phyloP scores from a whole-genome alignment of 2,329 filamentous ascomycete genomes.

The Magnaporthiopsis incrustans region DNA sequence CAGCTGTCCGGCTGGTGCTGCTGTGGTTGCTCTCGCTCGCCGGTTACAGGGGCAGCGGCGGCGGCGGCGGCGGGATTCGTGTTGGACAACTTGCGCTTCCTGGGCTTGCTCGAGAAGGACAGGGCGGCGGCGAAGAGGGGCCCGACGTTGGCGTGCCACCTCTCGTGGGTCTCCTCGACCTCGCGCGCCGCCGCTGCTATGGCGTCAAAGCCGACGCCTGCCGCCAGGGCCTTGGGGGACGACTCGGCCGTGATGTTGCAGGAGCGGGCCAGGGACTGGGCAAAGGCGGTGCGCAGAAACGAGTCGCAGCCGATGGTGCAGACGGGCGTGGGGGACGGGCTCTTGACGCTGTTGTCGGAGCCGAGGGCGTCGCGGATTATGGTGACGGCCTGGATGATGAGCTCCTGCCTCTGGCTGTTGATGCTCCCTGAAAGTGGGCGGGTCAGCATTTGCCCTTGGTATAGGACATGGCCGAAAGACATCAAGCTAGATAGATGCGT shows the following conservation, averaged over 20 bases:
- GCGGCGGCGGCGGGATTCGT: conserved; percentile 4
- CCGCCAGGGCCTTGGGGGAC: conserved; percentile 17
- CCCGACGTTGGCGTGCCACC: conserved; percentile 11
- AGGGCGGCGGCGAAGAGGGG: conserved; percentile 9
- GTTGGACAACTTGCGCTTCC: conserved; percentile 11
- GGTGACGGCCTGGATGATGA: conserved; percentile 16
- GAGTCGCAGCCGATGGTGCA: conserved; percentile 19
- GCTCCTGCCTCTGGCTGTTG: conserved; percentile 19
- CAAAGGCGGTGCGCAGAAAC: conserved; percentile 21
- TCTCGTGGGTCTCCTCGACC: conserved; percentile 14
- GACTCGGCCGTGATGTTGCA: conserved; percentile 17
- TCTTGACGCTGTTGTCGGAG: conserved; percentile 7
- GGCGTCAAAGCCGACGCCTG: conserved; percentile 17
- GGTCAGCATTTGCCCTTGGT: not conserved
- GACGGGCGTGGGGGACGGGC: conserved; percentile 11
- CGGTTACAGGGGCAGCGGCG: not conserved
- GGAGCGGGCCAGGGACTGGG: conserved; percentile 20
- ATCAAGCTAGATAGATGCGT: too few species aligned
- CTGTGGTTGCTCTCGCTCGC: conserved; percentile 12
- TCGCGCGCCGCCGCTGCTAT: conserved; percentile 16
- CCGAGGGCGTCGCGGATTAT: conserved; percentile 16
- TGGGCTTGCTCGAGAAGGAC: conserved; percentile 7
- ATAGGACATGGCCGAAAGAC: not conserved
- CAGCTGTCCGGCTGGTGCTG: conserved; percentile 7
- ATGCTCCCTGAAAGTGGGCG: conserved; percentile 15